Percentiles rank a stretch among this genome's conserved stretches.
Evolutionary conservation across 345 rosid genomes (phyloP).

Genomic region (Hibiscus syriacus): DNA sequence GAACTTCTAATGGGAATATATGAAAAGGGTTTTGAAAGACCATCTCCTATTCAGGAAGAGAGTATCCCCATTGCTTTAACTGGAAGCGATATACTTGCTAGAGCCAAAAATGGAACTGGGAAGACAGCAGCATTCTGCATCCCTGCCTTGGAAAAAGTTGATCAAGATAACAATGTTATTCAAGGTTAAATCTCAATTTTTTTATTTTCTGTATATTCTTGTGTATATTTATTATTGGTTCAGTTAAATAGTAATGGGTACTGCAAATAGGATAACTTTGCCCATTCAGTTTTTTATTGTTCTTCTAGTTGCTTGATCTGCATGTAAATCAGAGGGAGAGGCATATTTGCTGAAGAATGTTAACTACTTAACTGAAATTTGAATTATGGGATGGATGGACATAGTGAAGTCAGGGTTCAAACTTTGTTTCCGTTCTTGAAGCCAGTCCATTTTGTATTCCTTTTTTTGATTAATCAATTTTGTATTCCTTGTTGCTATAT

Average conservation of each 20-base stretch:
- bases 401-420: neutral
- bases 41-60: constrained; percentile 99
- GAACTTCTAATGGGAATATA: constrained; percentile 95
- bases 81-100: constrained; percentile 97
- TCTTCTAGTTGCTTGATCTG: constrained; percentile 5
- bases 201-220: neutral
- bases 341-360: neutral
- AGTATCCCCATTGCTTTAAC: constrained; percentile 99
- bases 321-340: neutral
- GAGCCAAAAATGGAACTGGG: constrained; percentile 99
- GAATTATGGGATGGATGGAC: neutral
- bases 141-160: constrained; percentile 95
- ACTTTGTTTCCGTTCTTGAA: neutral
- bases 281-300: neutral
- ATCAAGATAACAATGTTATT: constrained; percentile 84
- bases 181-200: constrained; percentile 54
- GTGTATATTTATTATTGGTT: neutral
- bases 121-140: constrained; percentile 98
- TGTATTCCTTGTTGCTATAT: neutral
- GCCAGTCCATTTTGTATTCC: neutral
- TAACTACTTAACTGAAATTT: neutral
- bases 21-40: constrained; percentile 98
- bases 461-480: too few relatives aligned
- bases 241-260: neutral
- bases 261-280: neutral